Evolutionary conservation across 768 basidiomycete species (phyloP), one percentile per base, ranked within the genome.

Genomic region (Hericium rajendrae): DNA sequence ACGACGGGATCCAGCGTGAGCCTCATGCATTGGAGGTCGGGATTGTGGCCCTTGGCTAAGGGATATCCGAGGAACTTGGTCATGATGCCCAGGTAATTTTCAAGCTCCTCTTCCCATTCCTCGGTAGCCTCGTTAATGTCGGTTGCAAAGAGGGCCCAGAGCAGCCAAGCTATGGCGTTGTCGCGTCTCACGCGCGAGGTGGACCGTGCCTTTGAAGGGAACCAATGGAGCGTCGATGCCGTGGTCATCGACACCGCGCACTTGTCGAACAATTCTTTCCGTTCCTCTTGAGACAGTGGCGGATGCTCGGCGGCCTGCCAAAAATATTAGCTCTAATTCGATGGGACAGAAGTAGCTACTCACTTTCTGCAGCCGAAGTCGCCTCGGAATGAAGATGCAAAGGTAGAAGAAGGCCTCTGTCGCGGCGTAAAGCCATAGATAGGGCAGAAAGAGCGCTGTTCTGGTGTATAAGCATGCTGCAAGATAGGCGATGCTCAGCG

Each of bases 101-200:
- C 70, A 2, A 85, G 62, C 64, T 85, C 84, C 2, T 79, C 79
- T 13, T 69, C 64, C 75, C 79, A 80, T 39, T 73, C 75, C 16
- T 70, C 59, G 20, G 60, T 54, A 4, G 60, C 49, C 10, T 70
- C 64, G 4, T 70, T 64, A 28, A 68, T 64, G 5, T 74, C 68
- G 3, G 72, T 67, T 1, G 76, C 76, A 64, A 84, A 86, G 22
- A 86, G 59, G 0, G 82, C 79, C 83, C 83, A 86, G 6, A 82
- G 71, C n/a, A 86, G 65, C 84, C 84, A 86, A 49, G 84, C 81
- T 5, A 72, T 50, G 41, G 78, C 67, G 58, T 86, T 83, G 16
- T 77, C 73, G 18, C 74, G 74, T 52, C 70, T 73, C 53, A 80
- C 64, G 9, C 50, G 61, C 46, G 49, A 22, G 6, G 62, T 49